Conservation (phyloP, 805 yeast genomes). For the Nakazawaea wickerhamii region DNA sequence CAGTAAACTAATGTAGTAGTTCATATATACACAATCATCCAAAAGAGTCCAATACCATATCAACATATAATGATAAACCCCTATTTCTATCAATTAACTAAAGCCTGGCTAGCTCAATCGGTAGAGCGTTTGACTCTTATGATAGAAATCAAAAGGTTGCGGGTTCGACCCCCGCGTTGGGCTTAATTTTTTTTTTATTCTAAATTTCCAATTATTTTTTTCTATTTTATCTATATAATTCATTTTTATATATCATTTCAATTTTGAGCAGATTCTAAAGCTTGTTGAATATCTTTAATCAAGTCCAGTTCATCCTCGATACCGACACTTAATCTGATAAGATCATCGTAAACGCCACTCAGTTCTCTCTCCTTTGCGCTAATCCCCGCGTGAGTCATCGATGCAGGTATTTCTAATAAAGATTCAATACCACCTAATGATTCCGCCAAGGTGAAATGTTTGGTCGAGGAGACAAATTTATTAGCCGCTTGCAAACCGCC, state of each 20-base stretch:
- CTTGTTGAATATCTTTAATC: slow-evolving; percentile 65
- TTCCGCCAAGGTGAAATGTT: slow-evolving; percentile 81
- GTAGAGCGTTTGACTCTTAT: not conserved
- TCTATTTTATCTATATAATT: not conserved
- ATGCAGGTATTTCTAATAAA: slow-evolving; percentile 80
- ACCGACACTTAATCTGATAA: slow-evolving; percentile 81
- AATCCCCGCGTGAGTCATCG: slow-evolving; percentile 91
- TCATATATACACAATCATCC: too few species aligned
- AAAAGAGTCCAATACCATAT: not conserved
- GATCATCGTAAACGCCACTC: slow-evolving; percentile 75
- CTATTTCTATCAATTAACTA: not conserved
- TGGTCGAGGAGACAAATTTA: slow-evolving; percentile 65
- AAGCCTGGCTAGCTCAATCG: not conserved
- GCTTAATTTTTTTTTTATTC: not conserved
- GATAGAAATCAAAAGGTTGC: slow-evolving; percentile 1
- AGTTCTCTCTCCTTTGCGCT: slow-evolving; percentile 73
- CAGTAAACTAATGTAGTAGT: too few species aligned
- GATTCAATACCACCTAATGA: slow-evolving; percentile 90
- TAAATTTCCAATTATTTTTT: too few species aligned
- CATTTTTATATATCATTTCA: not conserved
- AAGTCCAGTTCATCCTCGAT: slow-evolving; percentile 80
- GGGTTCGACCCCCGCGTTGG: slow-evolving; percentile 3
- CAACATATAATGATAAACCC: not conserved
- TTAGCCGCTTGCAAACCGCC: slow-evolving; percentile 80
- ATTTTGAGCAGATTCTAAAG: slow-evolving; percentile 35